Evolutionary conservation across 2,329 filamentous ascomycete genomes (phyloP).

Genomic region (Botrytis galanthina): DNA sequence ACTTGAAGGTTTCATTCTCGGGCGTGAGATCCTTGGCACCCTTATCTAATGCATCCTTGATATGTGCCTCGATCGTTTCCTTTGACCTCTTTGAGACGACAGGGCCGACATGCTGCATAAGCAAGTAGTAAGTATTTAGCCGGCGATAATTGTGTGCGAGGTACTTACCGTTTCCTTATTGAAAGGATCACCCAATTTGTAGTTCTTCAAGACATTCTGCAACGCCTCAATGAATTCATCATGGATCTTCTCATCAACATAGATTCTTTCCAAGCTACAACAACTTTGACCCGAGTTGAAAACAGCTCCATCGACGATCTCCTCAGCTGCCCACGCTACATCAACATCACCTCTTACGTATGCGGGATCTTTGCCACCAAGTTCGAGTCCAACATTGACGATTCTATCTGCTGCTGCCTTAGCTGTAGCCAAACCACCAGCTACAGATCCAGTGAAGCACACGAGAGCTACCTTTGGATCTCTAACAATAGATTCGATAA

Average conservation of each 20-base stretch:
- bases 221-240: slow-evolving; percentile 77
- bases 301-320: slow-evolving; percentile 92
- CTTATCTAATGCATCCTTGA: slow-evolving; percentile 77
- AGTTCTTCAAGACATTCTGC: slow-evolving; percentile 75
- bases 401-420: slow-evolving; percentile 80
- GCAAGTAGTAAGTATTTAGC: slow-evolving; percentile 15
- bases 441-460: slow-evolving; percentile 92
- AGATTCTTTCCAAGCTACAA: slow-evolving; percentile 88
- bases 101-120: slow-evolving; percentile 66
- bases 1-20: slow-evolving; percentile 72
- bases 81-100: slow-evolving; percentile 81
- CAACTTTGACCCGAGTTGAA: slow-evolving; percentile 99
- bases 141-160: not conserved
- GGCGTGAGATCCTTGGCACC: slow-evolving; percentile 85
- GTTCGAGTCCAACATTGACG: slow-evolving; percentile 82
- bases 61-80: slow-evolving; percentile 72
- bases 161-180: slow-evolving; percentile 59
- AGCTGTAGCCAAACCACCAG: slow-evolving; percentile 82
- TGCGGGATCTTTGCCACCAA: slow-evolving; percentile 92
- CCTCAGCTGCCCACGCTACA: slow-evolving; percentile 83
- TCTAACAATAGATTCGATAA: slow-evolving; percentile 76
- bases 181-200: slow-evolving; percentile 85
- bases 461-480: slow-evolving; percentile 75
- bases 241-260: slow-evolving; percentile 82
- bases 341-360: slow-evolving; percentile 87